Base-by-base conservation (phyloP, 2,329 filamentous ascomycete species). In the Fusarium sarcochroum region DNA sequence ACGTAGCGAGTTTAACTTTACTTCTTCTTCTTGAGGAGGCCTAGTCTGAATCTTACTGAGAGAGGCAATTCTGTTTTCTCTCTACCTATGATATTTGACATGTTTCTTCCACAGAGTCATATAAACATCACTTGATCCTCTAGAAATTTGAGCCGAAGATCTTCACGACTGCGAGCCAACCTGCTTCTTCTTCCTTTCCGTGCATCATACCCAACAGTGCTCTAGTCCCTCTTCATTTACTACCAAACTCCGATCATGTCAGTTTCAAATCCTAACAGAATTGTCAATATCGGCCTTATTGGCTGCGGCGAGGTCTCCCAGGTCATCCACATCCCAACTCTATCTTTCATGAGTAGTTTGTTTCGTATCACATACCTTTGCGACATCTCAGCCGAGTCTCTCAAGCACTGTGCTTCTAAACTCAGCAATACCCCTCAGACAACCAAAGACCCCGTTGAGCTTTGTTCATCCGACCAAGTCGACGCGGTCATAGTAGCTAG, bases 401-500 rank as follows among this genome's bases (percentile, higher is more conserved):
- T 78, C 4, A 65, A 59, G 1, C 68, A 75, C 50, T 78, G 77
- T 58, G 46, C 67, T 9, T 53, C 37, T 2, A 76, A 66, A 38
- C 59, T 79, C 5, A 58, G 56, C 8, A 50, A 25, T 7, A 21
- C 25, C 7, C 58, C 80, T 2, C 58, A 58, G 3, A 76, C 74
- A 13, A 83, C 81, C 3, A 73, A 76, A 18, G 68, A 80, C 42
- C 72, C 83, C 1, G 61, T 78, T 21, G 79, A 84, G 35, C 75
- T 87, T 23, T 82, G 81, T 69, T 66, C 76, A 8, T 79, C 80
- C 2, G 45, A 76, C 0, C 77, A 83, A 4, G 81, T 86, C 17
- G 84, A 89, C 55, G 77, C 88, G 5, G 84, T 90, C 30, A 78
- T 90, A 65, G 79, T 89, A 53, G 78, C 80, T 27, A 87, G 80